Evolutionary conservation across 345 rosid genomes (phyloP).

Genomic region (Lumnitzera littorea): DNA sequence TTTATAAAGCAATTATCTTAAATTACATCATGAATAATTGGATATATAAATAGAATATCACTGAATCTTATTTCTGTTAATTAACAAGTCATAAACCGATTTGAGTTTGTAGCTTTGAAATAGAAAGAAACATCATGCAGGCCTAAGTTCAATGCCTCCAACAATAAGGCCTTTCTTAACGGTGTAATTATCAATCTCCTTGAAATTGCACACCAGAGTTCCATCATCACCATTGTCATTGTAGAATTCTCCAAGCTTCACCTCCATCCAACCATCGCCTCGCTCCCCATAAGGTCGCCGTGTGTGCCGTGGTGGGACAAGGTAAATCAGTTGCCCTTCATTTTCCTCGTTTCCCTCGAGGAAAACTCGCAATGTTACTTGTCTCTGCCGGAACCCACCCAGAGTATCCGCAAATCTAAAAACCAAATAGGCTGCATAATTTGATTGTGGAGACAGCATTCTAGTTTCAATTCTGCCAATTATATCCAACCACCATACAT

Average conservation of each 20-base stretch:
- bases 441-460: not conserved
- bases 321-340: not conserved
- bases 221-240: not conserved
- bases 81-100: too few relatives aligned
- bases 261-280: not conserved
- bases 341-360: not conserved
- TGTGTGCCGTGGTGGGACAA: not conserved
- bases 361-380: not conserved
- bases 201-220: not conserved
- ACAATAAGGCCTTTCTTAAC: too few relatives aligned
- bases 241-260: not conserved
- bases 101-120: too few relatives aligned
- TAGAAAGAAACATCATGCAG: conserved; percentile 17
- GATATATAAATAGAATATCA: too few relatives aligned
- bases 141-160: too few relatives aligned
- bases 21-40: too few relatives aligned
- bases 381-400: not conserved
- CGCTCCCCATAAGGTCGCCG: not conserved
- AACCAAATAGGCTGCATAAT: not conserved
- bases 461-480: not conserved
- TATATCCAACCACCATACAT: not conserved
- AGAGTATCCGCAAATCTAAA: not conserved
- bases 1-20: too few relatives aligned
- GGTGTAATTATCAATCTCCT: not conserved
- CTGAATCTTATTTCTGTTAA: too few relatives aligned